These are phyloP conservation scores for Priceomyces haplophilus DNA, from an alignment of 805 yeast genomes.

Conservation along the genomic window DNA sequence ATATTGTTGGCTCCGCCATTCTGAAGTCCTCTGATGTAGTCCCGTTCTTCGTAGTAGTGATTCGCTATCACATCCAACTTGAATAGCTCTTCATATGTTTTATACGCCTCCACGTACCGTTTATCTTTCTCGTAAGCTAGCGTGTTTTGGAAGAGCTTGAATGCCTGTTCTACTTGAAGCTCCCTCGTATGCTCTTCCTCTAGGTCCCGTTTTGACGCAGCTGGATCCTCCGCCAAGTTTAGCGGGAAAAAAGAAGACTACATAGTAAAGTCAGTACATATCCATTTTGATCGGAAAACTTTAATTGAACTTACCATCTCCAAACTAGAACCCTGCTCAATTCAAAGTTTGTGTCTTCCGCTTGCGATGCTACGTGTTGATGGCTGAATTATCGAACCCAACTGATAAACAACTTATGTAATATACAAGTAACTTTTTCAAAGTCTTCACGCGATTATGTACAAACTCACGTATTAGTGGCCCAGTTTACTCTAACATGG, in stretches of 20 bases:
- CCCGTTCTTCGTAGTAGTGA: constrained; percentile 40
- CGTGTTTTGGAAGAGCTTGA: constrained; percentile 70
- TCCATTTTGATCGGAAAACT: too few relatives aligned
- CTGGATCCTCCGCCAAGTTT: constrained; percentile 71
- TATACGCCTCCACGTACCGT: constrained; percentile 48
- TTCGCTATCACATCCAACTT: constrained; percentile 59
- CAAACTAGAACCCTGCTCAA: too few relatives aligned
- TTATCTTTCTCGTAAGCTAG: constrained; percentile 55
- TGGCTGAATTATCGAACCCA: too few relatives aligned
- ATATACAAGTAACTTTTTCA: too few relatives aligned
- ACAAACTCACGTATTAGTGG: too few relatives aligned
- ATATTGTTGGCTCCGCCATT: constrained; percentile 32
- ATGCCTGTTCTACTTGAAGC: constrained; percentile 84
- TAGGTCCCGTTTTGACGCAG: constrained; percentile 48
- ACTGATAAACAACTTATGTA: too few relatives aligned
- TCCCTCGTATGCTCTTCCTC: constrained; percentile 91
- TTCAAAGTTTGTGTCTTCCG: too few relatives aligned
- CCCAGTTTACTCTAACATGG: too few relatives aligned
- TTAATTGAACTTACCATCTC: too few relatives aligned
- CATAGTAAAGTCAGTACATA: too few relatives aligned
- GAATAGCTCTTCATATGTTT: constrained; percentile 60
- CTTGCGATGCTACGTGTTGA: too few relatives aligned
- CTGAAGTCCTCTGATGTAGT: constrained; percentile 37
- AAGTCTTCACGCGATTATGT: too few relatives aligned
- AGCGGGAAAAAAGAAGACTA: constrained; percentile 76